phyloP scores from a whole-genome alignment of 768 basidiomycete species.

The Tremella mesenterica region DNA sequence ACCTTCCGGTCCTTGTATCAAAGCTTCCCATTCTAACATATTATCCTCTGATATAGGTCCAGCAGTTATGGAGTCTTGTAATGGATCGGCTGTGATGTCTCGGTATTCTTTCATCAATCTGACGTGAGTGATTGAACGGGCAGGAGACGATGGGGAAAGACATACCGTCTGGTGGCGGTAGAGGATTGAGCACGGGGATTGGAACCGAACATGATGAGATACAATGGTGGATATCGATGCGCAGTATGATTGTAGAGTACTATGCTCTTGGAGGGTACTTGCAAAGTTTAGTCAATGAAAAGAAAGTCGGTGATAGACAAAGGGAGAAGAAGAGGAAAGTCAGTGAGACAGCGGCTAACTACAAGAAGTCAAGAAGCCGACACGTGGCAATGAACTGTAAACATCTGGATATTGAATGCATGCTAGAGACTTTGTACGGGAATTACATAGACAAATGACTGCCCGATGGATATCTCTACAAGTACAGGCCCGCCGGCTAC shows the following conservation, averaged over 20 bases:
- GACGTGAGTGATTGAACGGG: not conserved
- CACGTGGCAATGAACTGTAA: too few relatives aligned
- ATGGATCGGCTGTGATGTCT: constrained; percentile 42
- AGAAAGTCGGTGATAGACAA: too few relatives aligned
- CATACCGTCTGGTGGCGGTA: constrained; percentile 34
- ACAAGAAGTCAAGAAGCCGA: too few relatives aligned
- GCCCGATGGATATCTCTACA: constrained; percentile 5
- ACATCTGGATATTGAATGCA: too few relatives aligned
- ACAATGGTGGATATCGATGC: not conserved
- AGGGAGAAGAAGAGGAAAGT: too few relatives aligned
- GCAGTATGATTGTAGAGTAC: too few relatives aligned
- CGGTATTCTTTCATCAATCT: constrained; percentile 46
- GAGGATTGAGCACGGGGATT: constrained; percentile 33
- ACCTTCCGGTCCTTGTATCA: constrained; percentile 86
- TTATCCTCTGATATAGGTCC: constrained; percentile 85
- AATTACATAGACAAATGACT: not conserved
- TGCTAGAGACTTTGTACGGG: too few relatives aligned
- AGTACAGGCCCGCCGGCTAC: constrained; percentile 24
- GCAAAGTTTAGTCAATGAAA: too few relatives aligned
- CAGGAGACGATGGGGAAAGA: not conserved
- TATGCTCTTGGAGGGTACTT: too few relatives aligned
- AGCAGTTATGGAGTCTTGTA: constrained; percentile 77
- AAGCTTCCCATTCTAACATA: constrained; percentile 92
- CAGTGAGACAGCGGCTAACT: too few relatives aligned
- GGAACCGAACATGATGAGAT: constrained; percentile 25